Conservation (phyloP, 1,284 basidiomycete species). For the Puccinia triticina region DNA sequence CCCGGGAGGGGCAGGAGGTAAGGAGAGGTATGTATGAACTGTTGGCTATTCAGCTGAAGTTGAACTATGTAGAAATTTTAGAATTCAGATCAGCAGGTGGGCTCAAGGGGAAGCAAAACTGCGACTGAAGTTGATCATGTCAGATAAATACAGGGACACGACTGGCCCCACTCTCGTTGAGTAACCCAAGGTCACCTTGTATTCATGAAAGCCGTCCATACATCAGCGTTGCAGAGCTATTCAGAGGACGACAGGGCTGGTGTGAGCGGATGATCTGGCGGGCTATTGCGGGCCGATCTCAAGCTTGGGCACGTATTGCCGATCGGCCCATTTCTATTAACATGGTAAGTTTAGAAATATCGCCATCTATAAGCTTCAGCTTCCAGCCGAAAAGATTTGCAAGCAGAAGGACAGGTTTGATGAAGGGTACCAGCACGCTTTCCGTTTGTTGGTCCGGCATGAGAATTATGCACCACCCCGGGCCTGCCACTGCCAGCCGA, state of each 20-base stretch:
- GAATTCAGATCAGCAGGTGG: constrained; percentile 9
- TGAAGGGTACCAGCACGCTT: no score
- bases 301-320: neutral
- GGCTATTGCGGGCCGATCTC: neutral
- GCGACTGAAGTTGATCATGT: neutral
- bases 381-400: neutral
- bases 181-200: neutral
- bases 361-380: neutral
- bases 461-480: no score
- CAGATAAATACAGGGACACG: constrained; percentile 1
- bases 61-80: neutral
- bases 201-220: neutral
- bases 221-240: neutral
- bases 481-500: no score
- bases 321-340: neutral
- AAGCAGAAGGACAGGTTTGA: neutral
- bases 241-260: neutral
- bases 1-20: neutral
- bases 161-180: neutral
- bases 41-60: neutral
- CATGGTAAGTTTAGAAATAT: neutral
- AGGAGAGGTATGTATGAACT: neutral
- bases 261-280: no score
- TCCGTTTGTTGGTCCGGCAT: no score
- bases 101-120: neutral